Base-by-base conservation (phyloP, 1,139 yeast genomes). In the Spencermartinsiella ligniputridi region DNA sequence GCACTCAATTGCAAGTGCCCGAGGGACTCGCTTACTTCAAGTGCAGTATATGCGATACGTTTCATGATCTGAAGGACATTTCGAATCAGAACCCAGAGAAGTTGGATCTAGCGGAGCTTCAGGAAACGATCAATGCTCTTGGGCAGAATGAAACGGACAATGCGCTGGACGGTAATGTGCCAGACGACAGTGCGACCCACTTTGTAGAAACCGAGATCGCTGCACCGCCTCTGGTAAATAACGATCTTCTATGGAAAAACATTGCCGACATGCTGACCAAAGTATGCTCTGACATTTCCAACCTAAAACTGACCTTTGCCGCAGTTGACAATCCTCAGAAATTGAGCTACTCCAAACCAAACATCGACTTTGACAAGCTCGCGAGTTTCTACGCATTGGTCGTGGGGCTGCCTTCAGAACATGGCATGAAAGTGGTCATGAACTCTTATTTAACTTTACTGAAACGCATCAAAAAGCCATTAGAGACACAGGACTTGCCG, bases 1-100 rank as follows among this genome's bases (percentile, higher is more conserved):
- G 83, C 1, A 75, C 80, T 0, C 56, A 74, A 4, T 61, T 83
- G 32, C 70, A 75, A 11, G 72, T 76, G 51, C 81, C 83, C 0
- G 62, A 62, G 3, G 60, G 60, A 6, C 67, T 74, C 1, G 46
- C 59, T 8, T 79, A 78, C 53, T 78, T 76, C 59, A 72, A 74
- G 47, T 84, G 94, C 45, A 49, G 57, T 8, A 50, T 57, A 15
- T 60, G 64, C 37, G 58, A 54, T 13, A 56, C 60, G 2, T 50
- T 52, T 52, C 71, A 38, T 47, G 71, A 49, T 53, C 46, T 33
- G 46, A 45, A 30, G 9, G 35, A 18, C 40, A 3, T 40, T 19
- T n/a, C n/a, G 15, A 16, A 27, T 13, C 18, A 6, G 17, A 11
- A 21, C 6, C 17, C 33, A 41, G 17, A 39, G 20, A 41, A 39